Evolutionary conservation across 192 early-diverging fungal species (phyloP), one percentile per base, ranked within the genome.

Genomic region (Kappamyces sp.): DNA sequence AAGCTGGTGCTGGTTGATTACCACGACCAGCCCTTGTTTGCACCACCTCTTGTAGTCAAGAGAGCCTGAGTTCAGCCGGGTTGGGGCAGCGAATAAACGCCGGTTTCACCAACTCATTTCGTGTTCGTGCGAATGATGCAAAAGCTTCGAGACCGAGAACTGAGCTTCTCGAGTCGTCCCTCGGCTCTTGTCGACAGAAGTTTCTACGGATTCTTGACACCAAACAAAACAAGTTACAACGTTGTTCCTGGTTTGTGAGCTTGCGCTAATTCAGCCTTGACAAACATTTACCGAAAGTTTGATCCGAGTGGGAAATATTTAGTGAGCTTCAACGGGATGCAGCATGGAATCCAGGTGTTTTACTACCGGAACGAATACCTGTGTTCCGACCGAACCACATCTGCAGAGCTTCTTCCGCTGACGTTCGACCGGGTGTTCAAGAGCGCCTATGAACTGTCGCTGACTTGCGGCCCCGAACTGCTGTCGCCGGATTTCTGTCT

Each of bases 401-500:
- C 40, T 34, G 32, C 47, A 47, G 47, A 39, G n/a, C 12, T 49
- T 23, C 23, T 23, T 23, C 23, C 3, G 7, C 8, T 35, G 6
- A 58, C 40, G 36, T 77, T 83, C 44, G 35, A 49, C n/a, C 43
- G 64, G 32, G 58, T 74, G 35, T 80, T 82, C 47, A 9, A 46
- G 2, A 34, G 65, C 42, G 4, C 39, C 10, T 84, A 68, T 47
- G 68, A 84, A 43, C 53, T 49, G 37, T 48, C 47, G 3, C 47
- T 83, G 3, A 64, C 75, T 3, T 9, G 50, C n/a, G 78, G 67
- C 10, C 33, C 50, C 38, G 69, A 84, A 51, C 37, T 62, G 41
- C 67, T 87, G 15, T 78, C 72, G 50, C 78, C 74, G 51, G 85
- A 88, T 51, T 88, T 88, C 64, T 78, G 81, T 35, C 63, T 87